Evolutionary conservation across 2,329 filamentous ascomycete genomes (phyloP).

Genomic region (Tolypocladium sp.): DNA sequence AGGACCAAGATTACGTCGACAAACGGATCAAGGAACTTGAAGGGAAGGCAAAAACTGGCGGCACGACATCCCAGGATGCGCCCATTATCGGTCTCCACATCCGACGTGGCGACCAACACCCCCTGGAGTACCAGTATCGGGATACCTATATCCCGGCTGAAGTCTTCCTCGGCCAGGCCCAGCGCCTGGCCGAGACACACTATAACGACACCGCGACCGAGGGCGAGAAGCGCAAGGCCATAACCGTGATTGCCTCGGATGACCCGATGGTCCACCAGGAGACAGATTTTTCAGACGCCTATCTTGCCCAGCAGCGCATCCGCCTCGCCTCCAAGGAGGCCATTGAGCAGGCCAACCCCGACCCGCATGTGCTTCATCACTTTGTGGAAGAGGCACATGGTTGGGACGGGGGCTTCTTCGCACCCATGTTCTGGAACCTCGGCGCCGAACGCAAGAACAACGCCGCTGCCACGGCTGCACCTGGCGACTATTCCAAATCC

Average conservation of each 20-base stretch:
- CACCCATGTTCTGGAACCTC: constrained; percentile 71
- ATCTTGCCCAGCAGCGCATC: constrained; percentile 67
- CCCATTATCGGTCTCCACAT: constrained; percentile 63
- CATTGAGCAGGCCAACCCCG: constrained; percentile 27
- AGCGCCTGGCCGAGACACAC: constrained; percentile 40
- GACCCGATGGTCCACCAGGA: constrained; percentile 66
- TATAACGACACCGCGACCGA: constrained; percentile 33
- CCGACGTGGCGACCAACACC: constrained; percentile 70
- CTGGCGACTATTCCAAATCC: constrained; percentile 11
- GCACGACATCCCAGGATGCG: constrained; percentile 26
- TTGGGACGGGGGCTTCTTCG: constrained; percentile 85
- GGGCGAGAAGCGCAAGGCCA: constrained; percentile 26
- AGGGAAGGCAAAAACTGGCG: constrained; percentile 30
- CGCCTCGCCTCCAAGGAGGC: constrained; percentile 58
- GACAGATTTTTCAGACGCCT: constrained; percentile 47
- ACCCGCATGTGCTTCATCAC: constrained; percentile 45
- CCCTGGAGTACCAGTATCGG: constrained; percentile 66
- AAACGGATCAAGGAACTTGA: constrained; percentile 49
- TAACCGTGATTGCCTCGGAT: constrained; percentile 66
- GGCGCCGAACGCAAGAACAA: constrained; percentile 40
- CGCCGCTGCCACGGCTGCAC: constrained; percentile 18
- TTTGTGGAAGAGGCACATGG: constrained; percentile 71
- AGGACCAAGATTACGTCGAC: constrained; percentile 57
- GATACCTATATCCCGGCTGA: constrained; percentile 70
- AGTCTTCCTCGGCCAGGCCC: constrained; percentile 53